Evolutionary conservation across 495 filamentous ascomycete species (phyloP), one percentile per base, ranked within the genome.

Genomic region (Trichoderma orchidacearum): DNA sequence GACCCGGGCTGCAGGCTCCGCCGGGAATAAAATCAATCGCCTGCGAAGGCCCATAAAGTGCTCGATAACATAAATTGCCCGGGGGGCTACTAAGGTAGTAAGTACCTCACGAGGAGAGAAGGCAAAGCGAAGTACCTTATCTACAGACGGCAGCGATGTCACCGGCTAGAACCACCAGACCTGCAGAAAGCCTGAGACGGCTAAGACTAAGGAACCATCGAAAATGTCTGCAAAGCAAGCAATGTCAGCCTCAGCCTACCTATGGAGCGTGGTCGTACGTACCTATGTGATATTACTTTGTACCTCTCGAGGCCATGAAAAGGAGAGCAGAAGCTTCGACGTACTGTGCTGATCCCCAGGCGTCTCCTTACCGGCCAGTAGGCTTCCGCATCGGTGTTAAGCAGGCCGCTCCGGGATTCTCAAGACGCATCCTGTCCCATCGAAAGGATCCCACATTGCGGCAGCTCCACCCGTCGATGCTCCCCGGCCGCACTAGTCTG

Each of bases 1-100:
- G 41, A n/a, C 36, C 36, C 36, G 36, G 36, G 36, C 41, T 48
- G 41, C 36, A 41, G 36, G 41, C 38, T 48, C 41, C 41, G 41
- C 41, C 41, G 41, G 41, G 41, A 48, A 48, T 48, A 48, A 48
- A 48, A n/a, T n/a, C n/a, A 48, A 41, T 48, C 41, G 41, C 41
- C 41, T 48, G 27, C 21, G 21, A 15, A 3, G 34, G 11, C 34
- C 5, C 34, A n/a, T n/a, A n/a, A n/a, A n/a, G n/a, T n/a, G n/a
- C n/a, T n/a, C n/a, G n/a, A n/a, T n/a, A n/a, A n/a, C n/a, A n/a
- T n/a, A n/a, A n/a, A n/a, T n/a, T n/a, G n/a, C n/a, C n/a, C n/a
- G n/a, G n/a, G n/a, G n/a, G n/a, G n/a, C n/a, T n/a, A n/a, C n/a
- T n/a, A n/a, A n/a, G n/a, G n/a, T n/a, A n/a, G n/a, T n/a, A n/a